Percentiles rank a stretch among this genome's conserved stretches.
phyloP scores from a whole-genome alignment of 225 moss, liverwort and hornwort species.

The Ulota crispa region DNA sequence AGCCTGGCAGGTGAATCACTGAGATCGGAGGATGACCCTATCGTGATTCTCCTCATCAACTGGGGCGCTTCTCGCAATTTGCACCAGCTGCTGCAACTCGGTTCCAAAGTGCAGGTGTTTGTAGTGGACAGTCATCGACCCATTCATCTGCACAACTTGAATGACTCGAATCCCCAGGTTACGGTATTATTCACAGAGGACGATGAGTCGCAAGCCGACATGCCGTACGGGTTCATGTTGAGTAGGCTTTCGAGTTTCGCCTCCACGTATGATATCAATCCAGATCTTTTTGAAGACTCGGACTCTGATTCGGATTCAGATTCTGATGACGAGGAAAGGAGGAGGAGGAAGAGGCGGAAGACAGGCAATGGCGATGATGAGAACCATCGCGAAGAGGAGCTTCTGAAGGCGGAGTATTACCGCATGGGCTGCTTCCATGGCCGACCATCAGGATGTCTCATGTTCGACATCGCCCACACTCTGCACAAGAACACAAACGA shows the following conservation, averaged over 20 bases:
- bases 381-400: slow-evolving; percentile 39
- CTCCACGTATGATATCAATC: slow-evolving; percentile 46
- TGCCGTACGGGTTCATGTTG: slow-evolving; percentile 65
- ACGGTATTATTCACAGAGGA: slow-evolving; percentile 75
- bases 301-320: slow-evolving; percentile 55
- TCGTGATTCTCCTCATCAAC: slow-evolving; percentile 78
- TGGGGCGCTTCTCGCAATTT: slow-evolving; percentile 90
- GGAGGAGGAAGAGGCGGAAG: slow-evolving; percentile 30
- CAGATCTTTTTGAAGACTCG: slow-evolving; percentile 46
- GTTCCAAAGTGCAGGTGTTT: slow-evolving; percentile 68
- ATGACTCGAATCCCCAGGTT: slow-evolving; percentile 59
- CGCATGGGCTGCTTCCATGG: slow-evolving; percentile 95
- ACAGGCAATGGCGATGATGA: slow-evolving; percentile 30
- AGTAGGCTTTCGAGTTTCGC: slow-evolving; percentile 49
- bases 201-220: slow-evolving; percentile 77
- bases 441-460: slow-evolving; percentile 80
- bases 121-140: slow-evolving; percentile 95
- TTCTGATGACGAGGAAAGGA: slow-evolving; percentile 17
- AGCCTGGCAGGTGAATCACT: slow-evolving; percentile 51
- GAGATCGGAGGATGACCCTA: slow-evolving; percentile 45
- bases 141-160: slow-evolving; percentile 78
- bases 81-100: slow-evolving; percentile 66
- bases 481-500: slow-evolving; percentile 85
- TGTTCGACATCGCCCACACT: slow-evolving; percentile 83
- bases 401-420: slow-evolving; percentile 66